Conservation (phyloP, 306 rosid species). For the Cicer judaicum region DNA sequence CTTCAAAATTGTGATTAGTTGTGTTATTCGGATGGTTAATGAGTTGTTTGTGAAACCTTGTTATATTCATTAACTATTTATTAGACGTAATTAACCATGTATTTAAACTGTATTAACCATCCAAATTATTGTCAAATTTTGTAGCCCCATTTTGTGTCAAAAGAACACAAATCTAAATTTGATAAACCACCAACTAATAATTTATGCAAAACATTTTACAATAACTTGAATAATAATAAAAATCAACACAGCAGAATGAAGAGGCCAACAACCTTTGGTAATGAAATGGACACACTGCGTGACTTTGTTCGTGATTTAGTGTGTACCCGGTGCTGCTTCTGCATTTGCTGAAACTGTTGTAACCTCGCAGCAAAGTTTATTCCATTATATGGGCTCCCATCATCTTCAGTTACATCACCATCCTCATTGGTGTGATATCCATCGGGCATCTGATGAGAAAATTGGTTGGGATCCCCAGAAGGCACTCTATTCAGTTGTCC, state of each 20-base stretch:
- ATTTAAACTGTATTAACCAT: too few relatives aligned
- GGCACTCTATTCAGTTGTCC: slow-evolving; percentile 58
- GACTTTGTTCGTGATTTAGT: slow-evolving; percentile 52
- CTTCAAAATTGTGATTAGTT: too few relatives aligned
- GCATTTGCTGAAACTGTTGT: slow-evolving; percentile 85
- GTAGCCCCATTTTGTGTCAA: too few relatives aligned
- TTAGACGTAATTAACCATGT: too few relatives aligned
- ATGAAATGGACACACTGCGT: slow-evolving; percentile 47
- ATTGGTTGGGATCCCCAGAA: slow-evolving; percentile 63
- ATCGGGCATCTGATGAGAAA: slow-evolving; percentile 50
- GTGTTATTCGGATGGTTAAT: too few relatives aligned
- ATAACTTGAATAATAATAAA: neutral
- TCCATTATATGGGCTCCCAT: slow-evolving; percentile 55
- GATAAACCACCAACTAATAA: neutral
- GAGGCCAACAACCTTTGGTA: slow-evolving; percentile 55
- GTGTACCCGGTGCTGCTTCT: slow-evolving; percentile 63
- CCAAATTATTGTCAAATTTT: too few relatives aligned
- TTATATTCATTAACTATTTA: too few relatives aligned
- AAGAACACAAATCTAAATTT: neutral
- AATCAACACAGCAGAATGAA: slow-evolving; percentile 32
- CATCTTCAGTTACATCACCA: slow-evolving; percentile 62
- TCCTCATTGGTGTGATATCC: slow-evolving; percentile 62
- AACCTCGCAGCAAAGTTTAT: slow-evolving; percentile 73
- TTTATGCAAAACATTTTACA: neutral
- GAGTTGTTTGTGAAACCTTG: too few relatives aligned